Conservation (phyloP, 345 rosid genomes). For the Boechera retrofracta region DNA sequence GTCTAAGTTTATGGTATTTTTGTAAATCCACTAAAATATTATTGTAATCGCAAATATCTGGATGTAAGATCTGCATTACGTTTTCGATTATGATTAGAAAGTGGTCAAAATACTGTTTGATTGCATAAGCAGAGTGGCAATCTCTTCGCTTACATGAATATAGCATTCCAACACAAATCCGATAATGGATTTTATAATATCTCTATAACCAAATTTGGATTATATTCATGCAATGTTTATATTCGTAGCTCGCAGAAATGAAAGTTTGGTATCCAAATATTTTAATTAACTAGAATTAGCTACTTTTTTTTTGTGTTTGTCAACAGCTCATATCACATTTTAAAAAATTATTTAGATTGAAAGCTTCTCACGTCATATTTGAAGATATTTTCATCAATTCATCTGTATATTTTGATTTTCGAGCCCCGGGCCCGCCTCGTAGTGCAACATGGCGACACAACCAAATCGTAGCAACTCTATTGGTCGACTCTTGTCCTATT, state of each 20-base stretch:
- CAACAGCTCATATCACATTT: background rate
- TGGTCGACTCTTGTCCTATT: conserved; percentile 41
- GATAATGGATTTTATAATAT: background rate
- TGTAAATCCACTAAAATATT: background rate
- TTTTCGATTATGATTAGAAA: background rate
- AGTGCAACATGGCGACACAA: conserved; percentile 46
- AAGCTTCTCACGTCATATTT: conserved; percentile 10
- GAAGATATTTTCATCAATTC: conserved; percentile 29
- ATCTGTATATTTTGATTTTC: background rate
- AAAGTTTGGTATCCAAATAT: conserved; percentile 6
- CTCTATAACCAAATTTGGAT: background rate
- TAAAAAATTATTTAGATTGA: background rate
- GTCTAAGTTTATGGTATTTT: background rate
- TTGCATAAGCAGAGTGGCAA: background rate
- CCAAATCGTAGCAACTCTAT: conserved; percentile 37
- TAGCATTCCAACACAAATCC: background rate
- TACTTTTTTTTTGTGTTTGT: background rate
- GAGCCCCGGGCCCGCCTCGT: conserved; percentile 6
- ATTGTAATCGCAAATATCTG: background rate
- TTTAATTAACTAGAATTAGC: background rate
- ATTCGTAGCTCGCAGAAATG: background rate
- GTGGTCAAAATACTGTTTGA: background rate
- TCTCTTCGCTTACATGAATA: background rate
- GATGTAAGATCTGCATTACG: background rate
- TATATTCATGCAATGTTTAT: background rate